These are phyloP conservation scores for Gymnopilus junonius DNA, from an alignment of 768 basidiomycete species.

Conservation along the genomic window DNA sequence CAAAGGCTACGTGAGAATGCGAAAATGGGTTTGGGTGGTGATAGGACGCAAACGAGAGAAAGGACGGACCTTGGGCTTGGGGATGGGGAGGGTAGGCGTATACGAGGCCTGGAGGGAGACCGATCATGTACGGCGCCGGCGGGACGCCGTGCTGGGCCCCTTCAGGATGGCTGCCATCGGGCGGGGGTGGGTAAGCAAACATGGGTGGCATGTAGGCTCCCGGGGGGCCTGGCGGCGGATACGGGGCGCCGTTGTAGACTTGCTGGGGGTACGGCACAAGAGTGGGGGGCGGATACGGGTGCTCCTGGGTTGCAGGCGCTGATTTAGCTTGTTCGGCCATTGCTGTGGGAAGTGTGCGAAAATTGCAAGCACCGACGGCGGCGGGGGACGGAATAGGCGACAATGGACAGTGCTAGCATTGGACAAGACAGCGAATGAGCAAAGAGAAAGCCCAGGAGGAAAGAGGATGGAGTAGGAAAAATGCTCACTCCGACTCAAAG, in stretches of 20 bases:
- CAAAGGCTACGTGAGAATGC: conserved; percentile 28
- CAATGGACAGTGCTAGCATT: conserved; percentile 7
- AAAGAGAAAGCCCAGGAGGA: conserved; percentile 13
- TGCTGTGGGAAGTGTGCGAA: conserved; percentile 3
- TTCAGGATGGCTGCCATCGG: conserved; percentile 40
- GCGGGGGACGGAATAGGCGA: neutral
- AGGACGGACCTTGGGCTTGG: conserved; percentile 37
- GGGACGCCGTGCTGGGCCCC: conserved; percentile 36
- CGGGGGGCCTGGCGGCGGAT: conserved; percentile 37
- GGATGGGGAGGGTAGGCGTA: conserved; percentile 47
- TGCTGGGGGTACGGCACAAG: conserved; percentile 36
- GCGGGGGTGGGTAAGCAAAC: conserved; percentile 46
- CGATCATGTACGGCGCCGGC: conserved; percentile 44
- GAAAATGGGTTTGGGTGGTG: conserved; percentile 9
- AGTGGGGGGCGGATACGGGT: conserved; percentile 37
- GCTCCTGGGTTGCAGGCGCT: conserved; percentile 33
- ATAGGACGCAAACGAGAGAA: conserved; percentile 10
- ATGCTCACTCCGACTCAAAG: conserved; percentile 53
- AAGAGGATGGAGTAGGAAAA: conserved; percentile 33
- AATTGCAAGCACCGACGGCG: neutral
- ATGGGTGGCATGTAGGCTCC: conserved; percentile 43
- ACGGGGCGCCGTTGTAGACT: conserved; percentile 34
- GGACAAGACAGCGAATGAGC: conserved; percentile 11
- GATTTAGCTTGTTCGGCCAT: conserved; percentile 42
- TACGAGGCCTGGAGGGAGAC: conserved; percentile 46